These are phyloP conservation scores for Hura crepitans DNA, from an alignment of 441 rosid genomes.

Conservation along the genomic window DNA sequence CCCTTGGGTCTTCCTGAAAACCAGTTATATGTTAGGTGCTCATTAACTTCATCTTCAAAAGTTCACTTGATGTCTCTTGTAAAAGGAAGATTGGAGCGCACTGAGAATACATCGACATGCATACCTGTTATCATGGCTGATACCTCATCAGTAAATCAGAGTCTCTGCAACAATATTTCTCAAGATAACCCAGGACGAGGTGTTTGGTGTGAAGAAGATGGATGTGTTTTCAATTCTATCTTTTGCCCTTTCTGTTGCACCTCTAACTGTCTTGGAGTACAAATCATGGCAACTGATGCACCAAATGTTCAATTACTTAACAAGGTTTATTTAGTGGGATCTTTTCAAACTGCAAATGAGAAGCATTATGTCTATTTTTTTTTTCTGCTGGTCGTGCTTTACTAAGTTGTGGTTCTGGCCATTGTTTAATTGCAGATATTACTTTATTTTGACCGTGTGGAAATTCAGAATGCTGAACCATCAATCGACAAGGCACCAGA, in stretches of 20 bases:
- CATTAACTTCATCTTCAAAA: constrained; percentile 57
- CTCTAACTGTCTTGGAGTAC: constrained; percentile 68
- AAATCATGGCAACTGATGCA: constrained; percentile 79
- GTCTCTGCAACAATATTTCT: constrained; percentile 35
- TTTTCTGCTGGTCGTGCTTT: not conserved
- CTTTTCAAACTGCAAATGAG: not conserved
- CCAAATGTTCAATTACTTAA: constrained; percentile 65
- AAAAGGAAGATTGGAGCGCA: constrained; percentile 35
- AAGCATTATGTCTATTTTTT: not conserved
- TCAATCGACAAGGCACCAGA: constrained; percentile 26
- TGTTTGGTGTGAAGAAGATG: constrained; percentile 81
- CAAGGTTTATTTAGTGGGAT: constrained; percentile 44
- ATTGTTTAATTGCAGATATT: constrained; percentile 48
- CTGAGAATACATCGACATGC: constrained; percentile 34
- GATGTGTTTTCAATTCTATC: constrained; percentile 74
- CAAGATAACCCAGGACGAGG: constrained; percentile 45
- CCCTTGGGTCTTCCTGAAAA: constrained; percentile 65
- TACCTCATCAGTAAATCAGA: constrained; percentile 52
- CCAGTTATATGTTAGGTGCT: constrained; percentile 46
- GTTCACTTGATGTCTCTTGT: constrained; percentile 50
- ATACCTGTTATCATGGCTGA: constrained; percentile 60
- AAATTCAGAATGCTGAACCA: constrained; percentile 35
- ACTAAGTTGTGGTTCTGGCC: constrained; percentile 6
- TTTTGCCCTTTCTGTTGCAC: constrained; percentile 73
- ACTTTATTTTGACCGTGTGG: constrained; percentile 49